phyloP scores from a whole-genome alignment of 2,329 filamentous ascomycete genomes.

The Nothopassalora personata region DNA sequence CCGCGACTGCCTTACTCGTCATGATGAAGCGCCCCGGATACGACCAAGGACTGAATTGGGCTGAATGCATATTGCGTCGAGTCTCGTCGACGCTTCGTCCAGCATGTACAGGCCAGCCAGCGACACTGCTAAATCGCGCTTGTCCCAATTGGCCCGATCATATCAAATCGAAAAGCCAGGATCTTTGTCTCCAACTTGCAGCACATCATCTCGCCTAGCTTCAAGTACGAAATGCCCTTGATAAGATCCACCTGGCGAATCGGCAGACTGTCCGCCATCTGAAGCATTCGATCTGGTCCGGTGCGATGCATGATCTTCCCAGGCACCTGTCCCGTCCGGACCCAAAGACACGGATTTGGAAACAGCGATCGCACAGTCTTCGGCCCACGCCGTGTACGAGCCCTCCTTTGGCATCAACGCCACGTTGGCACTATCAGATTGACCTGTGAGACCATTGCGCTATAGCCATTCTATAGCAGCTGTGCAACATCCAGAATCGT shows the following conservation, averaged over 20 bases:
- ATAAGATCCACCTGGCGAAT: slow-evolving; percentile 8
- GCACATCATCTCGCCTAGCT: slow-evolving; percentile 11
- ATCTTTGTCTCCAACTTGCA: neutral
- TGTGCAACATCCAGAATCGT: neutral
- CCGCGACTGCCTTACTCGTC: neutral
- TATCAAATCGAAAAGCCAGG: slow-evolving; percentile 3
- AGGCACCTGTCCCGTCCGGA: slow-evolving; percentile 11
- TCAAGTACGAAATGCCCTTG: slow-evolving; percentile 3
- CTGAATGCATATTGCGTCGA: neutral
- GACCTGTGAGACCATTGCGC: neutral
- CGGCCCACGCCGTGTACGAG: neutral
- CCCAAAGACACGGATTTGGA: slow-evolving; percentile 11
- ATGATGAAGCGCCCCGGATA: neutral
- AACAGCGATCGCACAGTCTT: neutral
- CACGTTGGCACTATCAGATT: neutral
- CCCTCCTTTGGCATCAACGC: neutral
- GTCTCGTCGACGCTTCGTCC: neutral
- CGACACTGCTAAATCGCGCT: neutral
- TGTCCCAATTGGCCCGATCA: neutral
- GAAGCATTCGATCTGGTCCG: neutral
- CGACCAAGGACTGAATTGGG: neutral
- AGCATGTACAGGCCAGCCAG: neutral
- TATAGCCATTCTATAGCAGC: neutral
- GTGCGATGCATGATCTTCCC: slow-evolving; percentile 4
- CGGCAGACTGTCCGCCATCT: slow-evolving; percentile 17